Percentiles rank a stretch among this genome's conserved stretches.
Conservation (phyloP, 1,284 basidiomycete species). For the Lentinula novae-zelandiae region DNA sequence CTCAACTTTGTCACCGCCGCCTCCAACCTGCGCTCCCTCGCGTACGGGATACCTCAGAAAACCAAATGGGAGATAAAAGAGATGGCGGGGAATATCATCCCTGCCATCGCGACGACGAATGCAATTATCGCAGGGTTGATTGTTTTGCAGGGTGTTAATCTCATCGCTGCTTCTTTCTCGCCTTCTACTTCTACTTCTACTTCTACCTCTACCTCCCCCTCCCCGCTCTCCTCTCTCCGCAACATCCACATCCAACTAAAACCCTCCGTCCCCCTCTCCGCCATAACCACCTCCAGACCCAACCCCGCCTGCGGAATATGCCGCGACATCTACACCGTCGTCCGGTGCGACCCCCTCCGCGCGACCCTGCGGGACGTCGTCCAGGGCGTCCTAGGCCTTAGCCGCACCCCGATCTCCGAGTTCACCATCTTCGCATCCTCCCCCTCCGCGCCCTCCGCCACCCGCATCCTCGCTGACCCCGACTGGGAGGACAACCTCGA, state of each 20-base stretch:
- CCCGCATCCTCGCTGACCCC: conserved; percentile 73
- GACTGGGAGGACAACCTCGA: conserved; percentile 87
- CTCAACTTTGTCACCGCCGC: conserved; percentile 96
- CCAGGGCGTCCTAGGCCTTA: conserved; percentile 18
- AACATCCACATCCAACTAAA: conserved; percentile 78
- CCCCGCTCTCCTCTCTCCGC: conserved; percentile 30
- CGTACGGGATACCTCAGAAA: conserved; percentile 87
- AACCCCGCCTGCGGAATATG: conserved; percentile 83
- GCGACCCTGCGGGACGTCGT: conserved; percentile 75
- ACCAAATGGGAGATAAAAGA: conserved; percentile 99
- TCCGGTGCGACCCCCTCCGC: conserved; percentile 66
- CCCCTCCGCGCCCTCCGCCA: too few relatives aligned
- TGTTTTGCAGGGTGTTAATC: conserved; percentile 86
- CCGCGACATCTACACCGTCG: conserved; percentile 75
- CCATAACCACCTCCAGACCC: conserved; percentile 60
- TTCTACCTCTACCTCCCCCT: too few relatives aligned
- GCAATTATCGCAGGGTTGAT: conserved; percentile 95
- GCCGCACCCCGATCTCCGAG: too few relatives aligned
- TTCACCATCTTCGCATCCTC: too few relatives aligned
- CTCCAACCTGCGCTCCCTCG: conserved; percentile 87
- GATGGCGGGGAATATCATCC: conserved; percentile 99
- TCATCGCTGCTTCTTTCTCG: conserved; percentile 38
- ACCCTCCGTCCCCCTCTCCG: conserved; percentile 69
- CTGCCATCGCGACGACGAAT: conserved; percentile 98
- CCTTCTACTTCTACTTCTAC: too few relatives aligned